Evolutionary conservation across 768 basidiomycete species (phyloP), one percentile per base, ranked within the genome.

Genomic region (Auricularia cornea): DNA sequence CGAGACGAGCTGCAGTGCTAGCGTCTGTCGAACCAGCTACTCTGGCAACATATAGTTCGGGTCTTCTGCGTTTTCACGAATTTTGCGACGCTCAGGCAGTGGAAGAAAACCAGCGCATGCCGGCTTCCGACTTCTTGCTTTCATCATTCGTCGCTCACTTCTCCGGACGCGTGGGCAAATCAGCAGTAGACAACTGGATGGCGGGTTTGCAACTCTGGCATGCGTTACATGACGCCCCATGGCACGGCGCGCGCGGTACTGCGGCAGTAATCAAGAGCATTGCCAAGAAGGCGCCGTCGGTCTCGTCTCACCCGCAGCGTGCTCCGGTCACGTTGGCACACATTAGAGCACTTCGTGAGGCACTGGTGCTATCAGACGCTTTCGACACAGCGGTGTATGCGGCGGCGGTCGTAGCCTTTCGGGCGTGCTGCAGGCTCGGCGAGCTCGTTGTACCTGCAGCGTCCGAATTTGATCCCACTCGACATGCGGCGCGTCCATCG

Each of bases 201-300:
- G 69, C 75, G 0, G 74, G 75, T 1, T 28, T 80, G 0, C 64
- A 72, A 0, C 68, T 67, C 3, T 81, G 78, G 78, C 79, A 81
- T 60, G 32, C 70, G 1, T 3, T 72, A 14, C 68, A 78, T 33
- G 59, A 69, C 4, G 77, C 78, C 3, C 68, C 66, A 0, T 80
- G 79, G 80, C n/a, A 65, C 35, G 75, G 76, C 1, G 70, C 65
- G 0, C 65, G 62, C 60, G 64, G 72, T 2, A 60, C 69, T 5
- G 20, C 63, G n/a, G 62, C 65, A 3, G 61, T 62, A 0, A 38
- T 60, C 1, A 54, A 8, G 23, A 69, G 1, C 51, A 23, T 28
- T 18, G 51, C 51, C 6, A 52, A 52, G 51, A 18, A 8, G 6
- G n/a, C 66, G 60, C 64, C 59, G 69, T 70, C 44, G 56, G 73